phyloP scores from a whole-genome alignment of 805 yeast genomes.

The Yamadazyma ubonensis region DNA sequence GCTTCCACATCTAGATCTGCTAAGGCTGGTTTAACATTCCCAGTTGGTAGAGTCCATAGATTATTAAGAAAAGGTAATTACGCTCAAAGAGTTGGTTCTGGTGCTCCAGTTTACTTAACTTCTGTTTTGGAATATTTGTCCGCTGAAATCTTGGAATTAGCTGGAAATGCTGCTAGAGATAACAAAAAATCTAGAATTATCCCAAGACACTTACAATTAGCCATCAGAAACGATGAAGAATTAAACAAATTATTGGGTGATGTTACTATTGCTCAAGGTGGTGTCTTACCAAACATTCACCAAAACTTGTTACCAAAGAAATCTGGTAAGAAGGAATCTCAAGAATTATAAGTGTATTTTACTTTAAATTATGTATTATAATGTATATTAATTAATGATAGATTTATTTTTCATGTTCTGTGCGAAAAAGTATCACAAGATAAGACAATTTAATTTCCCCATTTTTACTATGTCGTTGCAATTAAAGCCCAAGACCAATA shows the following conservation, averaged over 20 bases:
- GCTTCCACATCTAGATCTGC: conserved; percentile 50
- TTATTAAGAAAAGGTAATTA: conserved; percentile 51
- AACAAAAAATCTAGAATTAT: conserved; percentile 51
- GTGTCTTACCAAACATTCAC: conserved; percentile 53
- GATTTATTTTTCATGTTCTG: not conserved
- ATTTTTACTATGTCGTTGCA: conserved; percentile 17
- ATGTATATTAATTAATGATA: conserved; percentile 17
- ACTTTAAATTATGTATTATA: conserved; percentile 14
- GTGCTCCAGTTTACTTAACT: conserved; percentile 52
- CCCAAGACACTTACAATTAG: conserved; percentile 53
- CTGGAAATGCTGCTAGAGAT: conserved; percentile 54
- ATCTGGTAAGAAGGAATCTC: conserved; percentile 57
- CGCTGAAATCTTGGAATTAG: conserved; percentile 52
- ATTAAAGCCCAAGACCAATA: conserved; percentile 15
- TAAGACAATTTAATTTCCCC: not conserved
- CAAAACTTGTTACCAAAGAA: conserved; percentile 55
- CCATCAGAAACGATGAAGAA: conserved; percentile 54
- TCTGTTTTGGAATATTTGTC: conserved; percentile 50
- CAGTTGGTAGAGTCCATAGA: conserved; percentile 53
- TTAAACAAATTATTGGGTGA: conserved; percentile 50
- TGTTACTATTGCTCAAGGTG: conserved; percentile 53
- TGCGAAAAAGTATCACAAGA: conserved; percentile 1
- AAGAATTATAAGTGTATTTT: conserved; percentile 46
- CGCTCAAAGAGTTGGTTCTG: conserved; percentile 53
- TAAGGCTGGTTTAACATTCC: conserved; percentile 51